Percentiles rank a stretch among this genome's conserved stretches.
Conservation (phyloP, 129 eudicot genomes). For the Scalesia atractyloides region DNA sequence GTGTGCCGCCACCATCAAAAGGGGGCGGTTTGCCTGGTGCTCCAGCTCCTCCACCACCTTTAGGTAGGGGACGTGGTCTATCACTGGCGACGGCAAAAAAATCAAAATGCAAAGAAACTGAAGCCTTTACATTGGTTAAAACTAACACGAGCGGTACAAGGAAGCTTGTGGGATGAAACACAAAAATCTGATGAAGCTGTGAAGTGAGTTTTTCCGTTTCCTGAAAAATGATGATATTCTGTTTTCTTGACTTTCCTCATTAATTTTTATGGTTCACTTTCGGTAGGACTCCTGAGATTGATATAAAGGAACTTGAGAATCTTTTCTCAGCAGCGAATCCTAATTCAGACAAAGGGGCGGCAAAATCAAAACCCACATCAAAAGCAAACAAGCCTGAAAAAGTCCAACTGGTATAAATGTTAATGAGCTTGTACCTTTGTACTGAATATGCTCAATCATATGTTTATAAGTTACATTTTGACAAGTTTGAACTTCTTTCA, state of each 20-base stretch:
- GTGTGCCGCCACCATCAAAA: slow-evolving; percentile 39
- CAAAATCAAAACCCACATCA: slow-evolving; percentile 50
- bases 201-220: slow-evolving; percentile 46
- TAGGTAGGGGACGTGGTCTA: slow-evolving; percentile 34
- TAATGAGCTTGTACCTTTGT: slow-evolving; percentile 10
- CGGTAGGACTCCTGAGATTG: slow-evolving; percentile 76
- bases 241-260: slow-evolving; percentile 11
- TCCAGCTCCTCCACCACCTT: slow-evolving; percentile 66
- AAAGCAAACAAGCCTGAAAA: slow-evolving; percentile 65
- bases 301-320: slow-evolving; percentile 87
- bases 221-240: not conserved
- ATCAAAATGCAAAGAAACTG: slow-evolving; percentile 57
- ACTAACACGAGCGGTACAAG: slow-evolving; percentile 86
- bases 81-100: slow-evolving; percentile 43
- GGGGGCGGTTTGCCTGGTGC: slow-evolving; percentile 41
- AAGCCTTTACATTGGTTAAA: slow-evolving; percentile 98
- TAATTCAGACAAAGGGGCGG: slow-evolving; percentile 43
- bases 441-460: not conserved
- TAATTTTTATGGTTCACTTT: slow-evolving; percentile 18
- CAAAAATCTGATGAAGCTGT: slow-evolving; percentile 78
- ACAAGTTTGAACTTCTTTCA: slow-evolving; percentile 33
- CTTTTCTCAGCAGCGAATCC: slow-evolving; percentile 74
- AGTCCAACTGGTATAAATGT: slow-evolving; percentile 73
- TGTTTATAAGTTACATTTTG: not conserved
- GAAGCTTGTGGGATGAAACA: slow-evolving; percentile 97